Conservation (phyloP, 495 filamentous ascomycete species). For the Oleoguttula mirabilis region DNA sequence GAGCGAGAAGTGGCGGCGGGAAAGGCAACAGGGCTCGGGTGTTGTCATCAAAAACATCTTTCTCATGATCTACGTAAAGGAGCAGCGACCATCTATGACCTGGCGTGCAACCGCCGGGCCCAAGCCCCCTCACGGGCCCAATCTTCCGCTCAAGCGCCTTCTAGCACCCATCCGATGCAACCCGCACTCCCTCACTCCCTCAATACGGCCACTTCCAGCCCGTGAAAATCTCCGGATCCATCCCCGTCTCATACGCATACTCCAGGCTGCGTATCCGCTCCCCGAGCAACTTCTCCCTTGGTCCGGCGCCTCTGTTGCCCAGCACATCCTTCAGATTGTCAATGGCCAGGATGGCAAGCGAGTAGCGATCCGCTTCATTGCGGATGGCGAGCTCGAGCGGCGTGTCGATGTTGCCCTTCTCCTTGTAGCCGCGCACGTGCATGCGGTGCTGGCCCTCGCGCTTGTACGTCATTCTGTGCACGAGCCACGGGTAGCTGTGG, state of each 20-base stretch:
- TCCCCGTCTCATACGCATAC: constrained; percentile 50
- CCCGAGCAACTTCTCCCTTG: constrained; percentile 48
- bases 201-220: constrained; percentile 51
- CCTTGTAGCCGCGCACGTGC: constrained; percentile 60
- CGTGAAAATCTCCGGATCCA: constrained; percentile 53
- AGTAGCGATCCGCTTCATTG: constrained; percentile 59
- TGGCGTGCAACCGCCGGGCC: no score
- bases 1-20: no score
- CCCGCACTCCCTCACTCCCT: no score
- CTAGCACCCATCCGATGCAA: no score
- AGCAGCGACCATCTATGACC: no score
- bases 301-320: constrained; percentile 43
- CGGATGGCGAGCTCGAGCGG: constrained; percentile 60
- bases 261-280: constrained; percentile 45
- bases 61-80: no score
- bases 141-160: no score
- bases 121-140: no score
- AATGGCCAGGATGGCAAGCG: constrained; percentile 60
- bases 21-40: no score
- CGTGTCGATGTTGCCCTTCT: constrained; percentile 71
- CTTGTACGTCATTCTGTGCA: constrained; percentile 61
- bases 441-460: constrained; percentile 48
- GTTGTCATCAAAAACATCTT: no score
- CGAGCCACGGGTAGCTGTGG: constrained; percentile 65
- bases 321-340: constrained; percentile 39